Base-by-base conservation (phyloP, 768 basidiomycete species). In the Boletus speciosus region DNA sequence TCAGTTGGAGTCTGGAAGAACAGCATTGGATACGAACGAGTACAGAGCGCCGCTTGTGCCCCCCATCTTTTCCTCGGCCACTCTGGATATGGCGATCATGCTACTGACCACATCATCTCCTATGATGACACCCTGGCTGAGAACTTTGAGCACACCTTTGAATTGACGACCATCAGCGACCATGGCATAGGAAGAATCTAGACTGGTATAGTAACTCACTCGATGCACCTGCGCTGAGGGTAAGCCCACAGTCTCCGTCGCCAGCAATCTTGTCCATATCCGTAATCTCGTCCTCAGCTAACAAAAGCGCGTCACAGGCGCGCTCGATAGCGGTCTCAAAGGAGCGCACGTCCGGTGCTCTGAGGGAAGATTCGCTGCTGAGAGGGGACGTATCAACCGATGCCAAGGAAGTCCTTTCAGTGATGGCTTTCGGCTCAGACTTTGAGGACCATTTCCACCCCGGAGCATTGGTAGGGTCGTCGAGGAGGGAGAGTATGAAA, bases 31-130 rank as follows among this genome's bases (percentile, higher is more conserved):
- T 25, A 81, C 89, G 54, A 60, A 92, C 90, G 93, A 93, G 69
- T 94, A 96, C 27, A 96, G 69, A 0, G 93, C 92, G 4, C 93
- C 93, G 59, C 87, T 90, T 6, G 93, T 95, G 34, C 93, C 93
- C 12, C 90, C 93, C 93, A 96, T 96, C 16, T 77, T 75, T 60
- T 90, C 85, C 68, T 93, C 90, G 3, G 87, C 85, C 9, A 86
- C 81, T 58, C 83, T 78, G 3, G 93, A 81, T 54, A 95, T 82
- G 3, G 76, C 74, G 41, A 88, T 80, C 55, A 90, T 74, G 49
- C 84, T 80, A 25, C 74, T 76, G 36, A 88, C 76, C 45, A 92
- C 76, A 60, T 93, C 82, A 11, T 74, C 66, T 6, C 88, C 89
- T 10, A 73, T 73, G 46, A 95, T 78, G 31, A 66, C 73, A 2